Base-by-base conservation (phyloP, 2,329 filamentous ascomycete genomes). In the Botryosphaeria dothidea region DNA sequence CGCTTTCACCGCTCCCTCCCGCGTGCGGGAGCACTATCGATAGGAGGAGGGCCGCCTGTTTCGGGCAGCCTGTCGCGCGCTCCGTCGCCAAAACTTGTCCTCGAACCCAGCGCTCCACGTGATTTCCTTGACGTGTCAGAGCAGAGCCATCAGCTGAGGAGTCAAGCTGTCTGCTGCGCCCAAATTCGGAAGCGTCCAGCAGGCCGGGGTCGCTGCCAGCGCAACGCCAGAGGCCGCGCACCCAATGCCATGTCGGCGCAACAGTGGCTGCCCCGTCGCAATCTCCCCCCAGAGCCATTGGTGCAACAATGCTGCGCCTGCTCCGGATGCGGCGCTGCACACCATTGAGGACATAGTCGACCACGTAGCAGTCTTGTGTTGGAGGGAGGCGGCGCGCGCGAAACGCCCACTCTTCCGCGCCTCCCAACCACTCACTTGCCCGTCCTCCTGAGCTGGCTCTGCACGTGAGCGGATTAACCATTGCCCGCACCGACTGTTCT, bases 11-110 rank as follows among this genome's bases (percentile, higher is more conserved):
- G 56, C 56, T 60, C n/a, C 34, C 36, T 31, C 25, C 23, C 23
- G 54, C 36, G 25, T n/a, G 17, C 54, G 23, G 8, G 6, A 7
- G 31, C 31, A 34, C 36, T 45, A 57, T 57, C 54, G 54, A 43
- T 57, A 57, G 52, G 19, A 46, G 31, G 13, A 11, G 31, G 23
- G 23, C 56, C 4, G 38, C 17, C 54, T 46, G 56, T 34, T 60
- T 46, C 41, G 56, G 56, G 38, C 56, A 60, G 25, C 25, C 56
- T 60, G 56, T 60, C 56, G 56, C 56, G 56, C 56, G 56, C 56
- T 31, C 6, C 9, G 13, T 41, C 56, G 54, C 54, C 56, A 21
- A 34, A 27, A 31, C 4, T 9, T 38, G 51, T 2, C 36, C 17
- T 23, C n/a, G 11, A 17, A 19, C 38, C 15, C 25, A 11, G 3